Evolutionary conservation across 352 stramenopile species (phyloP).

Genomic region (Phytophthora podocarpi): DNA sequence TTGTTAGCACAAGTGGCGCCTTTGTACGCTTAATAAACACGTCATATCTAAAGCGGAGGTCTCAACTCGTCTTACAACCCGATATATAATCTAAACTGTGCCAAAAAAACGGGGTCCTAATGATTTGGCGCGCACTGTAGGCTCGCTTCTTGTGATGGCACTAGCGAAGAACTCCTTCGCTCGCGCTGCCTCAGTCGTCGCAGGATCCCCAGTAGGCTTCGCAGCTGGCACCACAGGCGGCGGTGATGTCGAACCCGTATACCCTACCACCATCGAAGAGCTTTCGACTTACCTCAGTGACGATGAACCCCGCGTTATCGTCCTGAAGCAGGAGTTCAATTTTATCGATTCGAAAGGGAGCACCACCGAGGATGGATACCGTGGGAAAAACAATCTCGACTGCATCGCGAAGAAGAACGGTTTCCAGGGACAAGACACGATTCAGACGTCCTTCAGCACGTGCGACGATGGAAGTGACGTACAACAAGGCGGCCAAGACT

Average conservation of each 20-base stretch:
- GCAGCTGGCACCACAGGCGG: constrained; percentile 29
- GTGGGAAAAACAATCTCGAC: constrained; percentile 16
- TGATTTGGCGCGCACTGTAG: no score
- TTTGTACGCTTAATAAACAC: no score
- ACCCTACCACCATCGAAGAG: constrained; percentile 28
- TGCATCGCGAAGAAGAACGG: constrained; percentile 46
- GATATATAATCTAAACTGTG: no score
- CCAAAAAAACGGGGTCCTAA: no score
- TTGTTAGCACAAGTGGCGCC: no score
- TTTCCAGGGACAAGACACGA: constrained; percentile 43
- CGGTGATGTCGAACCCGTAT: constrained; percentile 21
- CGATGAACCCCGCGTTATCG: constrained; percentile 28
- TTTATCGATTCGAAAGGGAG: constrained; percentile 29
- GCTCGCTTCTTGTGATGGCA: not conserved
- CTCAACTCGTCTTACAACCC: no score
- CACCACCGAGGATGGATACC: constrained; percentile 28
- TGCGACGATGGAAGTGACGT: constrained; percentile 23
- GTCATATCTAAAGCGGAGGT: no score
- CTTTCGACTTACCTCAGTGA: constrained; percentile 25
- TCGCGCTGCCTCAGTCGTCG: constrained; percentile 8
- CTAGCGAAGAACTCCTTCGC: not conserved
- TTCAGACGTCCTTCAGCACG: constrained; percentile 21
- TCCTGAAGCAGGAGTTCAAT: constrained; percentile 33
- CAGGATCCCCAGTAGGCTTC: constrained; percentile 24
- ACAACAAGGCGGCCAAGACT: constrained; percentile 25